A percentile compares a stretch with the other conserved stretches of the same genome.
These are phyloP conservation scores for Luzula sylvatica DNA, from an alignment of 176 grass and related monocot species.

Conservation along the genomic window DNA sequence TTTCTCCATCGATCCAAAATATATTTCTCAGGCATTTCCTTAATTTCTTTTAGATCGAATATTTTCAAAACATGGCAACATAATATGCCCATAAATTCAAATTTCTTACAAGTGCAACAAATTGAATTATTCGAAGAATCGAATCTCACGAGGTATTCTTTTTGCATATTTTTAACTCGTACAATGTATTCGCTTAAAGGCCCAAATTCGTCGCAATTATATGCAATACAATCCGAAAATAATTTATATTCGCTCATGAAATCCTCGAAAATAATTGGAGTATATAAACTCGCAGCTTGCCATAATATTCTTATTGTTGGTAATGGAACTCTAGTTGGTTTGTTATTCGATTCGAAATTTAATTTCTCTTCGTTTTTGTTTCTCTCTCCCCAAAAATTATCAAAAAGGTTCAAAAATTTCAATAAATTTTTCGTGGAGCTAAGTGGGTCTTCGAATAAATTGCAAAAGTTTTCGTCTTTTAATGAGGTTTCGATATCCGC, in stretches of 20 bases:
- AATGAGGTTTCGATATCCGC: constrained; percentile 57
- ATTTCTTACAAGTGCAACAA: constrained; percentile 71
- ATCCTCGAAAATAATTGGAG: constrained; percentile 43
- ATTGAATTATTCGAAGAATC: constrained; percentile 51
- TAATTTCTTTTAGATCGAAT: constrained; percentile 57
- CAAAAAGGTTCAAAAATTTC: constrained; percentile 35
- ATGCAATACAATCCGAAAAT: constrained; percentile 52
- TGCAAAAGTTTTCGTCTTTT: constrained; percentile 40
- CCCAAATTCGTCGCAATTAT: constrained; percentile 54
- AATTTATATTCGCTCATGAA: constrained; percentile 72
- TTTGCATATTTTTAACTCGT: constrained; percentile 51
- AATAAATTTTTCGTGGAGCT: constrained; percentile 37
- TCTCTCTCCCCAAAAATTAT: constrained; percentile 43
- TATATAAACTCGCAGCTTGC: constrained; percentile 71
- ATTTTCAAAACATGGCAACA: constrained; percentile 93
- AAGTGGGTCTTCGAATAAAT: constrained; percentile 34
- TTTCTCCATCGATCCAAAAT: constrained; percentile 80
- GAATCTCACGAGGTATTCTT: constrained; percentile 62
- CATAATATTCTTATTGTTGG: constrained; percentile 50
- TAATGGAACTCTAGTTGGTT: constrained; percentile 15
- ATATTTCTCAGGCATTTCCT: constrained; percentile 62
- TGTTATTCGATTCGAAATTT: constrained; percentile 63
- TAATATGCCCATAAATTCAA: constrained; percentile 65
- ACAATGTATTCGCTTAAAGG: constrained; percentile 54
- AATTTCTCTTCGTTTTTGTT: constrained; percentile 53